These are phyloP conservation scores for Aegilops sharonensis DNA, from an alignment of 176 grass and related monocot genomes.

Conservation along the genomic window DNA sequence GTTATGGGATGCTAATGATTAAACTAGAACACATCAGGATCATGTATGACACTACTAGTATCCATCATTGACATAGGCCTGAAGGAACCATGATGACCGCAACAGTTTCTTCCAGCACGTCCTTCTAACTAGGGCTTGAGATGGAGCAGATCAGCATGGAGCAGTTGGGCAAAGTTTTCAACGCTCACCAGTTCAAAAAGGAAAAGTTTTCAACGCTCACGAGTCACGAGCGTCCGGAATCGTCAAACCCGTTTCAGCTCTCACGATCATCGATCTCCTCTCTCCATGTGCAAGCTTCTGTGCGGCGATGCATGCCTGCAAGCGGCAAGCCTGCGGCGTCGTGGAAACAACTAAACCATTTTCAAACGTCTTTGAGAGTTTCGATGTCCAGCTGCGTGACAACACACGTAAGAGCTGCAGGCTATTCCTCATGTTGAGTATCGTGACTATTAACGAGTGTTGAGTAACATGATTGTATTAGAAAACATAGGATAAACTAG, in stretches of 20 bases:
- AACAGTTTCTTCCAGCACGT: not conserved
- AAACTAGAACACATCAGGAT: not conserved
- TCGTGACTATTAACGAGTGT: too few relatives aligned
- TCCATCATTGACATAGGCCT: not conserved
- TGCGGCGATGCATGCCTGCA: not conserved
- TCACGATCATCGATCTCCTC: not conserved
- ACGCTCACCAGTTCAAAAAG: not conserved
- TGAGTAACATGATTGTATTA: too few relatives aligned
- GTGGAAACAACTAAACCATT: not conserved
- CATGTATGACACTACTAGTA: not conserved
- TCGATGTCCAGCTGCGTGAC: not conserved
- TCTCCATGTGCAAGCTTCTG: not conserved
- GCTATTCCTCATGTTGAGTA: too few relatives aligned
- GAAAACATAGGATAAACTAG: too few relatives aligned
- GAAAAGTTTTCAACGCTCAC: slow-evolving; percentile 25
- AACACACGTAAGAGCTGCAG: not conserved
- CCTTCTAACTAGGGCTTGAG: not conserved
- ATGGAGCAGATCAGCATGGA: not conserved
- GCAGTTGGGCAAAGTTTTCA: slow-evolving; percentile 25
- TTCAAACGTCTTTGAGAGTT: not conserved
- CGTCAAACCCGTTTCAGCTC: not conserved
- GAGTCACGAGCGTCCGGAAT: slow-evolving; percentile 1
- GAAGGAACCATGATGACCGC: not conserved
- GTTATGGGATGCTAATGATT: not conserved
- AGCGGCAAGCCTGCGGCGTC: not conserved